These are phyloP conservation scores for Aegle marmelos DNA, from an alignment of 345 rosid species.

Conservation along the genomic window DNA sequence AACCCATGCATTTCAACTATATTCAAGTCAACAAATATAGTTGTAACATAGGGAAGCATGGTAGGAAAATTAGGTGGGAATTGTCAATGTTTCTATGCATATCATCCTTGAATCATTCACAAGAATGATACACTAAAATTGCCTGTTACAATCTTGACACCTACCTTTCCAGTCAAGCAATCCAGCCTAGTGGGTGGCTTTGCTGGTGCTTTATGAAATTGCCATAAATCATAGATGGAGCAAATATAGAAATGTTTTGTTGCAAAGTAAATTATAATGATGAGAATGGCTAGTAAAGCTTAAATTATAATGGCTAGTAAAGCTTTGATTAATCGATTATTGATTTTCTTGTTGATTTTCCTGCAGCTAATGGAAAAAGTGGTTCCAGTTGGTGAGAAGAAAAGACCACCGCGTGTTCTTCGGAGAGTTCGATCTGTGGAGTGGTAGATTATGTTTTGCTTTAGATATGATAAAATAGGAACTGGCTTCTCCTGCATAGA, in stretches of 20 bases:
- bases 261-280: neutral
- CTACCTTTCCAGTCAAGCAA: neutral
- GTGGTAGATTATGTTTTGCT: constrained; percentile 44
- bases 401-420: constrained; percentile 40
- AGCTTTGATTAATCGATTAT: neutral
- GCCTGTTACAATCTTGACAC: neutral
- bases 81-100: neutral
- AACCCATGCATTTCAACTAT: neutral
- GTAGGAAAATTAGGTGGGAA: neutral
- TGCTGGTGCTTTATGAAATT: neutral
- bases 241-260: neutral
- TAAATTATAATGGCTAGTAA: neutral
- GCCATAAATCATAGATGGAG: neutral
- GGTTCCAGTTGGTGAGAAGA: constrained; percentile 67
- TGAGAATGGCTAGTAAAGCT: neutral
- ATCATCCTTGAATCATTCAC: neutral
- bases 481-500: constrained; percentile 10
- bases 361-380: constrained; percentile 76
- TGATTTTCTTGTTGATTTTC: constrained; percentile 1
- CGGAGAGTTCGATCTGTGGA: constrained; percentile 61
- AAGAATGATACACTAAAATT: neutral
- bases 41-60: neutral
- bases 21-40: neutral
- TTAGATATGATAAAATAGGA: constrained; percentile 9
- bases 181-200: neutral